phyloP scores from a whole-genome alignment of 305 asterid species.

The Nicotiana rustica region DNA sequence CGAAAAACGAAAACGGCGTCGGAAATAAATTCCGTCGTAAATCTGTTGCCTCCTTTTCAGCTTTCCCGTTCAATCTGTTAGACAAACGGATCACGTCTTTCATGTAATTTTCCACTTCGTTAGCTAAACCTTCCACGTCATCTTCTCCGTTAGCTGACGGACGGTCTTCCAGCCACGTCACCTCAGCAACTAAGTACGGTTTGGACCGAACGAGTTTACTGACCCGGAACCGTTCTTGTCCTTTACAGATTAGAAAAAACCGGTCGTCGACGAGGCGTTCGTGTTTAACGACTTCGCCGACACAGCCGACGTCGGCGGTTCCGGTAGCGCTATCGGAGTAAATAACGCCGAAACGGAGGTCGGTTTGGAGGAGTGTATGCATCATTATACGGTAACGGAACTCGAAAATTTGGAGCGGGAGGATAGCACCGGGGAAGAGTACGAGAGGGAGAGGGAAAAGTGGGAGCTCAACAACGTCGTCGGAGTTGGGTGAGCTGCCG shows the following conservation, averaged over 20 bases:
- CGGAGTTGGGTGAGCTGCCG: constrained; percentile 46
- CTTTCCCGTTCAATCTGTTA: constrained; percentile 83
- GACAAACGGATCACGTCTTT: constrained; percentile 90
- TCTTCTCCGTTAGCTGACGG: constrained; percentile 72
- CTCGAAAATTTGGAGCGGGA: constrained; percentile 93
- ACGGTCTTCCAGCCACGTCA: constrained; percentile 92
- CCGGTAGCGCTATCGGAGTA: constrained; percentile 87
- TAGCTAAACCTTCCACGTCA: constrained; percentile 73
- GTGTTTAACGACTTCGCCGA: constrained; percentile 90
- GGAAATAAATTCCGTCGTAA: constrained; percentile 84
- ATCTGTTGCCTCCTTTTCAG: constrained; percentile 82
- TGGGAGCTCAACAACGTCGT: constrained; percentile 85
- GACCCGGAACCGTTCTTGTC: constrained; percentile 95
- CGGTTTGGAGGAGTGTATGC: constrained; percentile 96
- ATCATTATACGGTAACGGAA: constrained; percentile 88
- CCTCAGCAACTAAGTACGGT: constrained; percentile 92
- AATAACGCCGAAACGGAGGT: constrained; percentile 95
- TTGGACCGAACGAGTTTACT: constrained; percentile 72
- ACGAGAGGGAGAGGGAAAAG: constrained; percentile 91
- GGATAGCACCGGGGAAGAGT: constrained; percentile 92
- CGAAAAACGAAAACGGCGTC: constrained; percentile 93
- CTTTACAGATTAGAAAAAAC: constrained; percentile 89
- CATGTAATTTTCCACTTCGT: constrained; percentile 82
- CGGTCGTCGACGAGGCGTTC: constrained; percentile 94
- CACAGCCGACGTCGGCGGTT: constrained; percentile 91